These are phyloP conservation scores for Debaryomyces tyrocola DNA, from an alignment of 805 yeast species.

Conservation along the genomic window DNA sequence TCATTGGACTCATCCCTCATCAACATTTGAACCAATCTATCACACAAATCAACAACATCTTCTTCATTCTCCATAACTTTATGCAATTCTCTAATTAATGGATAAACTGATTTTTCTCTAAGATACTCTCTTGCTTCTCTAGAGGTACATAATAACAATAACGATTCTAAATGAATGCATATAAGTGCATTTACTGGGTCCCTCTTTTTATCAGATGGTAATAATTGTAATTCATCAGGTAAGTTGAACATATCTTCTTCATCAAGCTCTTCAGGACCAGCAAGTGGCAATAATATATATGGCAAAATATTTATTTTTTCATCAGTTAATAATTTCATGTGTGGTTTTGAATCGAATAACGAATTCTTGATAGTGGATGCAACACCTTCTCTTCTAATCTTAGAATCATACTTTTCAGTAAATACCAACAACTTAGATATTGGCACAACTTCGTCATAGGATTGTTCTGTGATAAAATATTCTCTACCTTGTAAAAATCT, in stretches of 20 bases:
- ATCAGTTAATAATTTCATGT: constrained; percentile 57
- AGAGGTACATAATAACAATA: constrained; percentile 78
- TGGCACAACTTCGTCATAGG: constrained; percentile 75
- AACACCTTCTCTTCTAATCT: constrained; percentile 85
- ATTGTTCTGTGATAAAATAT: constrained; percentile 72
- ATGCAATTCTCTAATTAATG: constrained; percentile 83
- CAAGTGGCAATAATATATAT: constrained; percentile 76
- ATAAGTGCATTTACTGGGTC: constrained; percentile 71
- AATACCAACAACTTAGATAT: constrained; percentile 78
- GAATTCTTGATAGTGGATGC: constrained; percentile 91
- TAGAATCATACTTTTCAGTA: constrained; percentile 76
- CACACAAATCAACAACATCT: constrained; percentile 65
- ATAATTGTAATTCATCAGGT: constrained; percentile 83
- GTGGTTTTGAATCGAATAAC: constrained; percentile 74
- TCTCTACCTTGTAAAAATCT: constrained; percentile 72
- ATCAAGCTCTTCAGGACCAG: constrained; percentile 72
- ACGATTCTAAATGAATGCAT: constrained; percentile 73
- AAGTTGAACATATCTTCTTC: constrained; percentile 83
- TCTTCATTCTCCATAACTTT: constrained; percentile 44
- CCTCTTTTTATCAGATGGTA: constrained; percentile 71
- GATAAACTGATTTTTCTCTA: constrained; percentile 81
- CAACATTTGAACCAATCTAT: constrained; percentile 82
- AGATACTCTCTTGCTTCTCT: constrained; percentile 69
- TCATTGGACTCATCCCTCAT: constrained; percentile 81
- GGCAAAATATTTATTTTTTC: constrained; percentile 74